Conservation (phyloP, 805 yeast species). For the Isabelozyma rhagii region DNA sequence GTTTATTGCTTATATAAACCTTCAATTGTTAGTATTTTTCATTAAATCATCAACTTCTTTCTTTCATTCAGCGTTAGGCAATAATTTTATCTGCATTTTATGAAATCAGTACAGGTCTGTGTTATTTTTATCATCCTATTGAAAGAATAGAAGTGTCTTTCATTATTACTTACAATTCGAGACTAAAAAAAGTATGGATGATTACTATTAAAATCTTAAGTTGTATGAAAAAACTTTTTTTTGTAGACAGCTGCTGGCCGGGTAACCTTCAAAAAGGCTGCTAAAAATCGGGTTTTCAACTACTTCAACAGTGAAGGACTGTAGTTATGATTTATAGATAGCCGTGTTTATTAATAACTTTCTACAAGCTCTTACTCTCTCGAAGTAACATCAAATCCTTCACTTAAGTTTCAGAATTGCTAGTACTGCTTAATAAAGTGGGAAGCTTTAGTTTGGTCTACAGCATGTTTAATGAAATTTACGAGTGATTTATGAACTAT, state of each 20-base stretch:
- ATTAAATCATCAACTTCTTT: background rate
- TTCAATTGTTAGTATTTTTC: background rate
- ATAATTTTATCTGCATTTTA: constrained; percentile 28
- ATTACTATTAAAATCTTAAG: too few relatives aligned
- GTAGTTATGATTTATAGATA: too few relatives aligned
- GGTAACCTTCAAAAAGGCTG: background rate
- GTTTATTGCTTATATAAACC: background rate
- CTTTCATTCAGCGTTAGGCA: constrained; percentile 22
- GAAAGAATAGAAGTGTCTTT: background rate
- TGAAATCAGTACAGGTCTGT: constrained; percentile 59
- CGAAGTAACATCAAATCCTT: too few relatives aligned
- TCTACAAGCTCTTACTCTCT: too few relatives aligned
- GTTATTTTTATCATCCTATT: constrained; percentile 32
- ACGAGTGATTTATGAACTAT: background rate
- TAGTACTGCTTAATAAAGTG: background rate
- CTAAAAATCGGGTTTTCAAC: background rate
- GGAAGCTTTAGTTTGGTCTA: too few relatives aligned
- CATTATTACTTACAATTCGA: background rate
- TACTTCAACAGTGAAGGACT: background rate
- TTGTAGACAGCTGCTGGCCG: background rate
- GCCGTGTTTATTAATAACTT: too few relatives aligned
- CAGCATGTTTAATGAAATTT: too few relatives aligned
- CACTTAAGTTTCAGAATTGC: too few relatives aligned
- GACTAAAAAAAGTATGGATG: background rate
- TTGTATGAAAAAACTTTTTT: background rate